phyloP scores from a whole-genome alignment of 2,329 filamentous ascomycete species.

The Mariannaea elegans region DNA sequence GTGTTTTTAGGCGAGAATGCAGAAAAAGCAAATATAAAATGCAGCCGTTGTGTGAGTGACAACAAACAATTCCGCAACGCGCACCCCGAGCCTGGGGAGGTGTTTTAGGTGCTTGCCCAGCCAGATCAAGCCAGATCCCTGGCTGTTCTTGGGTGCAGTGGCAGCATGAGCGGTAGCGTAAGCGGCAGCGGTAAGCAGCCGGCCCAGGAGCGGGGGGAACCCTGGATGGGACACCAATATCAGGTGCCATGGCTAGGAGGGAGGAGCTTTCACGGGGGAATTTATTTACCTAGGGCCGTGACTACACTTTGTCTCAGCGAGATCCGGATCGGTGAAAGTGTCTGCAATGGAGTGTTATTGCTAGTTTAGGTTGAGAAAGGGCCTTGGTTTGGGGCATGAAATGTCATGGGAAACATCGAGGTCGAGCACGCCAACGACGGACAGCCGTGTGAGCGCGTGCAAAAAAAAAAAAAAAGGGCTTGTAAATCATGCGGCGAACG shows the following conservation, averaged over 20 bases:
- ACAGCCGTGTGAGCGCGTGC: slow-evolving; percentile 2
- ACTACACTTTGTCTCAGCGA: background rate
- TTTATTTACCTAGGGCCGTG: slow-evolving; percentile 8
- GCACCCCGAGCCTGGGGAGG: slow-evolving; percentile 2
- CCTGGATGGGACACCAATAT: slow-evolving; percentile 16
- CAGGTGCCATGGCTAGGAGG: slow-evolving; percentile 16
- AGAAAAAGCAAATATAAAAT: slow-evolving; percentile 16
- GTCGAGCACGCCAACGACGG: slow-evolving; percentile 1
- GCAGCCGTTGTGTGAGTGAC: slow-evolving; percentile 9
- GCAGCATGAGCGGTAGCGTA: slow-evolving; percentile 28
- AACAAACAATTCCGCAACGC: background rate
- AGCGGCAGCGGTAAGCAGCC: slow-evolving; percentile 18
- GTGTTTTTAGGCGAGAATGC: background rate
- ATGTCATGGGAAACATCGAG: no score
- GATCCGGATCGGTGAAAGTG: background rate
- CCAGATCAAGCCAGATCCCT: slow-evolving; percentile 29
- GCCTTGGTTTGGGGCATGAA: no score
- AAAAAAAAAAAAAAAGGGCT: background rate
- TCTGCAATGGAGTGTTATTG: slow-evolving; percentile 3
- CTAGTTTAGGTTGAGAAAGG: background rate
- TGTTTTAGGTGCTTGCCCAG: slow-evolving; percentile 15
- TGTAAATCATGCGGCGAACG: slow-evolving; percentile 18
- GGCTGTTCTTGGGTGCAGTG: slow-evolving; percentile 17
- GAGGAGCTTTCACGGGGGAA: slow-evolving; percentile 11
- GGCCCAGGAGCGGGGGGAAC: slow-evolving; percentile 20